Evolutionary conservation across 225 moss, liverwort and hornwort species (phyloP).

Genomic region (Rhytidiadelphus loreus): DNA sequence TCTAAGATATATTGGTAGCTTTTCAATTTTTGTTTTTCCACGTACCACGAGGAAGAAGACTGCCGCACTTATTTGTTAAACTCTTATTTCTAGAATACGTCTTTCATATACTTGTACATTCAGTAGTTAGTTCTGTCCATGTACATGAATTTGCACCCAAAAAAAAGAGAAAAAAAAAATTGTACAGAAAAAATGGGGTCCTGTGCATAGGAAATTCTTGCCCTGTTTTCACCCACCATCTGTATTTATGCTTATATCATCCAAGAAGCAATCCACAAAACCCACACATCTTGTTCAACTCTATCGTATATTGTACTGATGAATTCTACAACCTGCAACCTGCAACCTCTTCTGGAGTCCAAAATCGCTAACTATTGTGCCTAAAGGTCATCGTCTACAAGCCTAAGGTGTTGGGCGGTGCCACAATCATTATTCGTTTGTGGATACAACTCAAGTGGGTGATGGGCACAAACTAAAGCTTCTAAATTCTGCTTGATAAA

Average conservation of each 20-base stretch:
- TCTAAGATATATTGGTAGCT: no score
- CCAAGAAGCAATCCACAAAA: background rate
- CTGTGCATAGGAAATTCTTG: no score
- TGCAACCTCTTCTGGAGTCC: background rate
- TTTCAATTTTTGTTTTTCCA: no score
- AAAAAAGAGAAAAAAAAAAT: no score
- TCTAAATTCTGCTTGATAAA: background rate
- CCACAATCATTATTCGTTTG: conserved; percentile 6
- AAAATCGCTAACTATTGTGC: background rate
- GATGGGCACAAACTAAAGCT: conserved; percentile 4
- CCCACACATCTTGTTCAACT: conserved; percentile 1
- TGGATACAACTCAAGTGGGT: conserved; percentile 3
- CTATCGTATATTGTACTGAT: conserved; percentile 23
- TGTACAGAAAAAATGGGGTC: no score
- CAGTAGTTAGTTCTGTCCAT: no score
- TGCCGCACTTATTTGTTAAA: no score
- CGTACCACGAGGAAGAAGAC: no score
- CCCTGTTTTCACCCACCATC: conserved; percentile 5
- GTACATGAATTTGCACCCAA: no score
- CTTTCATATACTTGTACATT: no score
- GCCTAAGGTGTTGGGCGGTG: background rate
- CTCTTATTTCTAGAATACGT: no score
- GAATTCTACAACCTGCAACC: background rate
- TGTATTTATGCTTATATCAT: background rate
- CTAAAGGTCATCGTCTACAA: conserved; percentile 2